Evolutionary conservation across 176 grass and related monocot genomes (phyloP).

Genomic region (Musa itinerans): DNA sequence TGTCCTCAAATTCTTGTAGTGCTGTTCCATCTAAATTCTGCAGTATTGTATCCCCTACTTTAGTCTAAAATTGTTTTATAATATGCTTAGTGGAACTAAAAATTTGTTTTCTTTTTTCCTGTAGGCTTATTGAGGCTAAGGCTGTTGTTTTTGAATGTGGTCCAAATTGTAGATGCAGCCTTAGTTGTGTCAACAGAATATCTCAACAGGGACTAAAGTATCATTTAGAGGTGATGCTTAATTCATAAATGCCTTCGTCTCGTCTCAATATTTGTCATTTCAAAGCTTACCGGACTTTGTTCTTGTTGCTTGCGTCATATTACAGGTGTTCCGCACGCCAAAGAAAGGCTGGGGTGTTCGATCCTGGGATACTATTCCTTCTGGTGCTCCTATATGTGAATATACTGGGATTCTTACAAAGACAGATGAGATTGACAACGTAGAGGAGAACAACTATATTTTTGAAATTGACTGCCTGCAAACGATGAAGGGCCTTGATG

Average conservation of each 20-base stretch:
- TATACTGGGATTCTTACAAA: constrained; percentile 60
- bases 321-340: constrained; percentile 70
- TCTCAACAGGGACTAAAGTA: constrained; percentile 76
- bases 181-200: constrained; percentile 66
- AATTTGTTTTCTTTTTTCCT: not conserved
- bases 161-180: constrained; percentile 50
- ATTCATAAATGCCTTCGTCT: not conserved
- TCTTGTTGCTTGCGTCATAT: not conserved
- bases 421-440: constrained; percentile 60
- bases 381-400: constrained; percentile 86
- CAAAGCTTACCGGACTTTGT: not conserved
- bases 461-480: constrained; percentile 93
- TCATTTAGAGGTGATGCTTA: constrained; percentile 54
- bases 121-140: constrained; percentile 81
- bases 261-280: not conserved
- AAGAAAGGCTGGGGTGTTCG: constrained; percentile 88
- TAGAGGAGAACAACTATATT: constrained; percentile 55
- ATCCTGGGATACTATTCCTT: constrained; percentile 80
- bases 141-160: constrained; percentile 89
- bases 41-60: not conserved
- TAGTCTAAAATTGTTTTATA: not conserved
- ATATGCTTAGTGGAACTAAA: not conserved
- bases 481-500: constrained; percentile 86
- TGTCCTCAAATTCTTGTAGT: too few relatives aligned
- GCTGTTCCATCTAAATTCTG: too few relatives aligned